A percentile compares a stretch with the other conserved stretches of the same genome.
Conservation (phyloP, 129 eudicot genomes). For the Ambrosia trifida region DNA sequence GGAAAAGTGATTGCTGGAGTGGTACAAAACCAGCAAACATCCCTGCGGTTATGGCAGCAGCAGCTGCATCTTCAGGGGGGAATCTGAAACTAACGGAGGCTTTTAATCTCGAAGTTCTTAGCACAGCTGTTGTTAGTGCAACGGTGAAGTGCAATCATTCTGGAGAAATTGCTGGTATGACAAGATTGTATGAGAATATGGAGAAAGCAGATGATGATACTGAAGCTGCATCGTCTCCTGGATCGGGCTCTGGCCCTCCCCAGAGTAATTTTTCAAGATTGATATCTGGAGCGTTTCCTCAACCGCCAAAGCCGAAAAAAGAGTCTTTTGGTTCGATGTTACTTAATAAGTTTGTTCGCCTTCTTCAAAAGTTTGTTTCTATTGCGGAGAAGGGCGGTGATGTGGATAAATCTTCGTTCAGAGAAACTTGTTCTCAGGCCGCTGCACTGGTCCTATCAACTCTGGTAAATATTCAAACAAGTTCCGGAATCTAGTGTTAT, state of each 20-base stretch:
- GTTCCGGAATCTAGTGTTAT: slow-evolving; percentile 2
- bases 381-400: slow-evolving; percentile 86
- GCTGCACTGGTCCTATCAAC: slow-evolving; percentile 92
- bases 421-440: slow-evolving; percentile 94
- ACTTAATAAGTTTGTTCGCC: slow-evolving; percentile 74
- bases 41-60: slow-evolving; percentile 99
- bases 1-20: slow-evolving; percentile 80
- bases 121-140: slow-evolving; percentile 94
- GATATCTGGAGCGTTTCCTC: slow-evolving; percentile 60
- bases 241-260: slow-evolving; percentile 31
- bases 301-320: slow-evolving; percentile 53
- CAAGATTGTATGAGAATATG: slow-evolving; percentile 87
- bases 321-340: slow-evolving; percentile 76
- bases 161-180: slow-evolving; percentile 99
- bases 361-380: slow-evolving; percentile 86
- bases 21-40: slow-evolving; percentile 95
- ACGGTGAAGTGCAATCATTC: slow-evolving; percentile 92
- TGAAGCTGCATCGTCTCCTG: slow-evolving; percentile 40
- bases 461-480: slow-evolving; percentile 50
- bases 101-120: slow-evolving; percentile 91
- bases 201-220: slow-evolving; percentile 55
- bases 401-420: slow-evolving; percentile 87
- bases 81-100: slow-evolving; percentile 72
- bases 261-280: slow-evolving; percentile 55
- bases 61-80: slow-evolving; percentile 98